A percentile compares a stretch with the other conserved stretches of the same genome.
Conservation (phyloP, 805 yeast genomes). For the Wickerhamomyces silvicola region DNA sequence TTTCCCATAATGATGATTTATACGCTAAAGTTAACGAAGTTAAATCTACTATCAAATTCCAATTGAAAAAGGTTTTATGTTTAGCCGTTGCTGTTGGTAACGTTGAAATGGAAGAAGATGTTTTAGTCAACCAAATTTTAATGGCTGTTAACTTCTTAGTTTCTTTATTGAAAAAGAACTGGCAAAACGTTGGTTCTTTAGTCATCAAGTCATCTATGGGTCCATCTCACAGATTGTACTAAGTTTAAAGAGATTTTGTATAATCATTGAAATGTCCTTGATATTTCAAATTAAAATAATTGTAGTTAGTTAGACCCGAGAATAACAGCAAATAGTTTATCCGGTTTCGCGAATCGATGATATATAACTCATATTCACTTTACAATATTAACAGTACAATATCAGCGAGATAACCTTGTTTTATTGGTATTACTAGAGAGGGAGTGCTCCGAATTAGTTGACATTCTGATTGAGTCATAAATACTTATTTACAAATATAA, state of each 20-base stretch:
- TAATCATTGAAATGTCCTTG: no score
- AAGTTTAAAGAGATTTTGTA: conserved; percentile 35
- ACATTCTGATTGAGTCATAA: no score
- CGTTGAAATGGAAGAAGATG: conserved; percentile 99
- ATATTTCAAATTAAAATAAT: no score
- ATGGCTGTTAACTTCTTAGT: conserved; percentile 99
- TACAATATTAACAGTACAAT: no score
- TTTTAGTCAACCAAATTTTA: conserved; percentile 94
- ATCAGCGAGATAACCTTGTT: no score
- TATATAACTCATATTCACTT: no score
- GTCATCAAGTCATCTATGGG: conserved; percentile 99
- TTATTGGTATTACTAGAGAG: no score
- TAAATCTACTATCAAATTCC: conserved; percentile 99
- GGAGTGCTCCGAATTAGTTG: no score
- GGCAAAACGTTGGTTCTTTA: conserved; percentile 99
- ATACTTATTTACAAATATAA: no score
- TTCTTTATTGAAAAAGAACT: conserved; percentile 98
- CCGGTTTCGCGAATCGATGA: no score
- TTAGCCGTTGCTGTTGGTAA: conserved; percentile 99
- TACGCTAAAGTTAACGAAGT: conserved; percentile 94
- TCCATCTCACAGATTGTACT: conserved; percentile 99
- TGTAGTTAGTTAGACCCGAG: no score
- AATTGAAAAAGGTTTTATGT: conserved; percentile 99
- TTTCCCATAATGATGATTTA: conserved; percentile 98
- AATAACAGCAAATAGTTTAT: no score